Base-by-base conservation (phyloP, 2,329 filamentous ascomycete species). In the Neocucurbitaria cava region DNA sequence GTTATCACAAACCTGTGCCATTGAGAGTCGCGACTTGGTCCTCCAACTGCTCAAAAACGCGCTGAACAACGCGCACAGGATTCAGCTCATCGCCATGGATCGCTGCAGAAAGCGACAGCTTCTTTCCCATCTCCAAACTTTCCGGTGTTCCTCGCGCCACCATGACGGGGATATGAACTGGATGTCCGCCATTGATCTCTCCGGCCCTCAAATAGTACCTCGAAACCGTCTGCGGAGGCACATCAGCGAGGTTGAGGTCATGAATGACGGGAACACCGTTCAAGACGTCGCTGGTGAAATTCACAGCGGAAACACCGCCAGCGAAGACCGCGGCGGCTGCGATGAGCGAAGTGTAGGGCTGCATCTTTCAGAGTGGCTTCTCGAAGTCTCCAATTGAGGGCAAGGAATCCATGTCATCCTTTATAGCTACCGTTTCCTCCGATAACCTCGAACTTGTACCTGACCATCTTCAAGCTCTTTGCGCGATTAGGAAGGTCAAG, bases 11-110 rank as follows among this genome's bases (percentile, higher is more conserved):
- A 71, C 74, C 71, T 8, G 72, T 76, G 45, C 73, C 74, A 59
- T 75, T 75, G 33, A 77, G 59, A 1, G 65, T 69, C 26, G 63
- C 50, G 26, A 71, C 65, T 41, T 70, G 61, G 6, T 49, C 63
- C 49, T 72, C 52, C 28, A 73, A 46, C 41, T 72, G 65, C 21
- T 67, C 65, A 23, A 77, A 76, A 6, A 76, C 65, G 11, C 68
- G 66, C 49, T 77, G 74, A 1, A 76, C 68, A 1, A 77, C 71
- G 0, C 73, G 66, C 17, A 77, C 71, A 0, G 71, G 70, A 51
- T 76, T 76, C 21, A 77, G 56, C 52, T 77, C 74, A 41, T 77
- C 74, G 18, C 75, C 75, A 48, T 77, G 75, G 4, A 77, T 76
- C 1, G 74, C 69, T 20, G 70, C 73, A 10, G 74, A 75, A 5